Base-by-base conservation (phyloP, 1,284 basidiomycete genomes). In the Cutaneotrichosporon mucoides region DNA sequence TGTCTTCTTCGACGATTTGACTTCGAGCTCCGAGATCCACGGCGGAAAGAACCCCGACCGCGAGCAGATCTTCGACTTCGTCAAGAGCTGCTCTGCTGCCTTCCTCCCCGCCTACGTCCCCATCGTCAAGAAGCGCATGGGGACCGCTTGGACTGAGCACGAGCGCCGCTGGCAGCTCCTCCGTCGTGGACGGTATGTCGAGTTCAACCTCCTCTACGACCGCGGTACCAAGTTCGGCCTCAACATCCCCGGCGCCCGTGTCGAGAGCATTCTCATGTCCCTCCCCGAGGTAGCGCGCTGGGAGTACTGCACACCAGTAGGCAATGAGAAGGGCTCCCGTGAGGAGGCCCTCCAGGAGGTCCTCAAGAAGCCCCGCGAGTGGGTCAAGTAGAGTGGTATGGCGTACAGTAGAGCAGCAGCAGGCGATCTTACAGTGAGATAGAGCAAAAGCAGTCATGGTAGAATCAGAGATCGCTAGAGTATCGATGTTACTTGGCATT, bases 1-100 rank as follows among this genome's bases (percentile, higher is more conserved):
- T 0, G 82, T 99, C 64, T 99, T 99, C 82, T 96, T 97, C 74
- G 95, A 99, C 77, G 92, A 96, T 76, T 84, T 96, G 12, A 77
- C 77, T 2, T 63, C 71, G n/a, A 53, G 62, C 1, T 73, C 72
- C 8, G 60, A 58, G 7, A 73, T 79, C 36, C 73, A 78, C 63
- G 60, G 56, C 49, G 56, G 37, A 42, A 40, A 50, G 35, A 71
- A 73, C 12, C 59, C 63, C 34, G 81, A 82, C 0, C 80, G 83
- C 11, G 84, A 86, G 12, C 85, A 87, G 40, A 85, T 93, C 57
- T 95, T 95, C 40, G 53, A 53, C 3, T 64, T 94, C 70, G 78
- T 95, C 60, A 81, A 85, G 67, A 76, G 82, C 11, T 82, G 88
- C 45, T 89, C 89, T 1, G 80, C 88, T 65, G 82, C 89, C 3